phyloP scores from a whole-genome alignment of 192 early-diverging fungal species.

The Coemansia sp. region DNA sequence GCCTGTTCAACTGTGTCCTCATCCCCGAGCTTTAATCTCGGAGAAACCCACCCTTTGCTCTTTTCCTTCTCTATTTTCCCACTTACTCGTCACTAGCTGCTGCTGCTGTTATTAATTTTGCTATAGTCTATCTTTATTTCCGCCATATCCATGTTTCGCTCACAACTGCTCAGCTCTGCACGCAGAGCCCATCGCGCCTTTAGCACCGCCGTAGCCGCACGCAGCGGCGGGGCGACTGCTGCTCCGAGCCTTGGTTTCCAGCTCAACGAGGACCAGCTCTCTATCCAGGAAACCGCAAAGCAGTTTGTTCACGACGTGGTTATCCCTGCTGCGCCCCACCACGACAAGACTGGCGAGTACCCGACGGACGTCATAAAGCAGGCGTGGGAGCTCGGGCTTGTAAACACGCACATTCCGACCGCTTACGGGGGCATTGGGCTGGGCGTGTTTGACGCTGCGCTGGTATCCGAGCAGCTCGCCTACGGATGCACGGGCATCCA shows the following conservation, averaged over 20 bases:
- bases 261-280: slow-evolving; percentile 80
- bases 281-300: slow-evolving; percentile 87
- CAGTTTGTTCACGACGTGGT: slow-evolving; percentile 90
- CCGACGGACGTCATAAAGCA: slow-evolving; percentile 81
- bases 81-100: neutral
- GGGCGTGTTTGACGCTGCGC: slow-evolving; percentile 82
- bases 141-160: slow-evolving; percentile 37
- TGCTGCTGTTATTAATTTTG: neutral
- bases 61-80: neutral
- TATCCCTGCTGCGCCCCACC: slow-evolving; percentile 88
- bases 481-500: slow-evolving; percentile 95
- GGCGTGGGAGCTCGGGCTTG: slow-evolving; percentile 92
- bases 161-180: slow-evolving; percentile 16
- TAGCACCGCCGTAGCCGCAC: slow-evolving; percentile 17
- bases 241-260: slow-evolving; percentile 59
- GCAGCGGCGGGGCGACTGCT: slow-evolving; percentile 18
- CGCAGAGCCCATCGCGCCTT: slow-evolving; percentile 46
- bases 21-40: neutral
- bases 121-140: neutral
- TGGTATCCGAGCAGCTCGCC: slow-evolving; percentile 91
- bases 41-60: neutral
- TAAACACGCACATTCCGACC: slow-evolving; percentile 88
- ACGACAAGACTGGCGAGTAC: slow-evolving; percentile 94
- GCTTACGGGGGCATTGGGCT: slow-evolving; percentile 87
- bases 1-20: too few relatives aligned